These are phyloP conservation scores for Pseudozyma sp. DNA, from an alignment of 1,284 basidiomycete genomes.

Conservation along the genomic window DNA sequence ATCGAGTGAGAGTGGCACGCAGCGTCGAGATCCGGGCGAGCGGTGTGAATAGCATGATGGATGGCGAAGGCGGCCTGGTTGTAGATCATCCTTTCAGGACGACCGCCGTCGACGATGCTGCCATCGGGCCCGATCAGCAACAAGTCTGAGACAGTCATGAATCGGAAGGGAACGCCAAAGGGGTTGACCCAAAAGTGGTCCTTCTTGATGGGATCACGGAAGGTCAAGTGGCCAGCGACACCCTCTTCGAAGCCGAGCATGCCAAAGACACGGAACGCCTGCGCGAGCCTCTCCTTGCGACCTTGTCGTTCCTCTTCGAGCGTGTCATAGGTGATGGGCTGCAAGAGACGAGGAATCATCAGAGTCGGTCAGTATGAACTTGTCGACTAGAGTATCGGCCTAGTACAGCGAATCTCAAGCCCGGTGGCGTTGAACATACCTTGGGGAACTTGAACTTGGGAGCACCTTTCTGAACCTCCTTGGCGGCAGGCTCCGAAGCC, in stretches of 20 bases:
- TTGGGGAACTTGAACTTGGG: constrained; percentile 54
- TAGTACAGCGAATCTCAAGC: no score
- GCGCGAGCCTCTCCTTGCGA: constrained; percentile 73
- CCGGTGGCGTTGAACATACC: constrained; percentile 15
- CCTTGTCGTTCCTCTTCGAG: constrained; percentile 72
- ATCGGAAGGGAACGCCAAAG: constrained; percentile 55
- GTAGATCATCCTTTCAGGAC: constrained; percentile 54
- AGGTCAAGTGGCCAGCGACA: constrained; percentile 73
- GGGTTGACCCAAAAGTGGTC: constrained; percentile 73
- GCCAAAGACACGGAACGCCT: constrained; percentile 73
- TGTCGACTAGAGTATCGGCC: not conserved
- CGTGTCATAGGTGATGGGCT: constrained; percentile 69
- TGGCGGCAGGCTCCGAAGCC: constrained; percentile 39
- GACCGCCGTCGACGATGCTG: constrained; percentile 52
- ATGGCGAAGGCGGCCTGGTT: constrained; percentile 73
- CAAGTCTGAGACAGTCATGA: constrained; percentile 55
- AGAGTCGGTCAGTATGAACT: no score
- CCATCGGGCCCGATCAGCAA: constrained; percentile 57
- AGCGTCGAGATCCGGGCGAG: constrained; percentile 76
- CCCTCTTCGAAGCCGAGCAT: constrained; percentile 76
- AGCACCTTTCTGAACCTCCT: constrained; percentile 53
- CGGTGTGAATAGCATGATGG: constrained; percentile 74
- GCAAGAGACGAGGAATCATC: not conserved
- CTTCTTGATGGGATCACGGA: constrained; percentile 73
- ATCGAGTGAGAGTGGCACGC: constrained; percentile 77